These are phyloP conservation scores for Drechslerella stenobrocha DNA, from an alignment of 2,329 filamentous ascomycete species.

Conservation along the genomic window DNA sequence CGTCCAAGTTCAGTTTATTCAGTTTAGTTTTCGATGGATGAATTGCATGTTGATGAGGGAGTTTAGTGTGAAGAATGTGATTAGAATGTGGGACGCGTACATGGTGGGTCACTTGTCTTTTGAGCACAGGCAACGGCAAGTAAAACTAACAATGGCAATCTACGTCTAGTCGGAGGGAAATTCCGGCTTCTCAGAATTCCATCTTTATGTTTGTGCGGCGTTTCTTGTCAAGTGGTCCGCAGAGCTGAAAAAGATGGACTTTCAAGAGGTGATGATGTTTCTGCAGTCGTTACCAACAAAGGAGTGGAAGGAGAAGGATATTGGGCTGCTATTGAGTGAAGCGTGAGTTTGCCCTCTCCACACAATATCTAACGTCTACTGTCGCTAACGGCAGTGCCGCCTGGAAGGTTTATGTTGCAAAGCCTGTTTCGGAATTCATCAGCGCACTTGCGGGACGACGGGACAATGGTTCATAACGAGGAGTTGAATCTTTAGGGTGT, in stretches of 20 bases:
- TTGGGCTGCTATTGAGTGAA: conserved; percentile 90
- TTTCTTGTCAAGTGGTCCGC: conserved; percentile 99
- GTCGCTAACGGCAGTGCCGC: not conserved
- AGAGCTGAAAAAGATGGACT: conserved; percentile 94
- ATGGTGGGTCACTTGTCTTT: conserved; percentile 65
- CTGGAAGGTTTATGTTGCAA: conserved; percentile 81
- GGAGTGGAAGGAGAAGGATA: conserved; percentile 96
- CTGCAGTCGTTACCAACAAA: conserved; percentile 89
- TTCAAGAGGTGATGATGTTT: conserved; percentile 98
- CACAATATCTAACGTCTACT: not conserved
- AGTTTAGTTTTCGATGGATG: conserved; percentile 99
- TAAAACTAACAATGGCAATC: too few species aligned
- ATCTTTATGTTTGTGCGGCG: conserved; percentile 95
- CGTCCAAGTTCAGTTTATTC: conserved; percentile 95
- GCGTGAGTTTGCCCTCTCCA: conserved; percentile 58
- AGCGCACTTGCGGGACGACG: conserved; percentile 70
- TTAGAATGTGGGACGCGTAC: conserved; percentile 99
- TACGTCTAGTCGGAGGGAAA: conserved; percentile 87
- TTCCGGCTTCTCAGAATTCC: conserved; percentile 89
- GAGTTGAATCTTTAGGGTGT: conserved; percentile 45
- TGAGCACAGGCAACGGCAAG: conserved; percentile 2
- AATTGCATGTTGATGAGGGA: conserved; percentile 98
- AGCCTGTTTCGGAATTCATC: conserved; percentile 92
- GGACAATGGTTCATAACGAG: conserved; percentile 47
- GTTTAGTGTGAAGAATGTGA: conserved; percentile 92